Evolutionary conservation across 768 basidiomycete genomes (phyloP).

Genomic region (Podaxis mareebaensis): DNA sequence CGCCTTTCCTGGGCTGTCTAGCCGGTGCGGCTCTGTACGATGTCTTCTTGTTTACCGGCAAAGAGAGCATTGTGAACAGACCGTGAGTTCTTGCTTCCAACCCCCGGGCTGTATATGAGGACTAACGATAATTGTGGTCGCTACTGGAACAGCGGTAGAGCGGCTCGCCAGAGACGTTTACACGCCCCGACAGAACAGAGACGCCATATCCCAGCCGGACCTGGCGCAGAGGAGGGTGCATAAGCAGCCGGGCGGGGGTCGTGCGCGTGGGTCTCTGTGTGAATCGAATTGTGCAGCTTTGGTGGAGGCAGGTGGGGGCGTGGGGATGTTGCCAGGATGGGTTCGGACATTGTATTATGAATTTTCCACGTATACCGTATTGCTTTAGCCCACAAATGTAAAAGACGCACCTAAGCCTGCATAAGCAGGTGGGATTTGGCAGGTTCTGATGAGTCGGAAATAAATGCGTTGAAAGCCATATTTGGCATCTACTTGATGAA

Average conservation of each 20-base stretch:
- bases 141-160: not conserved
- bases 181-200: not conserved
- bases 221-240: not conserved
- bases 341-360: not conserved
- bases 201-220: not conserved
- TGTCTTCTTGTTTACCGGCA: constrained; percentile 52
- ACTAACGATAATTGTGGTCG: not conserved
- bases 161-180: not conserved
- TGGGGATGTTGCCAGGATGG: not conserved
- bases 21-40: constrained; percentile 60
- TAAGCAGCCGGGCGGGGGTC: not conserved
- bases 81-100: constrained; percentile 38
- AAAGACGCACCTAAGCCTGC: not conserved
- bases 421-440: not conserved
- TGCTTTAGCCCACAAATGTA: not conserved
- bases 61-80: constrained; percentile 53
- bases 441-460: not conserved
- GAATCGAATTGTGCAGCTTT: not conserved
- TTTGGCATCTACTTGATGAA: too few species aligned
- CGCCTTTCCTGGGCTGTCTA: constrained; percentile 59
- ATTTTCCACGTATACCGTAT: not conserved
- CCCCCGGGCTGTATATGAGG: too few species aligned
- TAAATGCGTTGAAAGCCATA: too few species aligned
- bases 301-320: not conserved
- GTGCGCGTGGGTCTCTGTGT: not conserved